phyloP scores from a whole-genome alignment of 495 filamentous ascomycete genomes.

The Tricharina praecox region DNA sequence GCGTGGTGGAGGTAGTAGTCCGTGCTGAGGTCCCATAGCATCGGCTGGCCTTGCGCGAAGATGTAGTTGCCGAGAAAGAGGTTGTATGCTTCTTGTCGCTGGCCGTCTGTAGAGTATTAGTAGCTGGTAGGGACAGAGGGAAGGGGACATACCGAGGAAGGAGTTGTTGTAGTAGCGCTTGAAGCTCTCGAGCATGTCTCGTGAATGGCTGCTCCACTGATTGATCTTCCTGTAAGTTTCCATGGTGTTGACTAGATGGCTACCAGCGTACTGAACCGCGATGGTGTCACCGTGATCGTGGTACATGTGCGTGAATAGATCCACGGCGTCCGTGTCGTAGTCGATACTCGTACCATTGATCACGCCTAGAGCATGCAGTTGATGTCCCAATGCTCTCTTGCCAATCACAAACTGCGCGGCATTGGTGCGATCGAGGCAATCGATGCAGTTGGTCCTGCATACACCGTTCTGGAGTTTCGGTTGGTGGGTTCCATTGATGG shows the following conservation, averaged over 20 bases:
- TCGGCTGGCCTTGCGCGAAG: slow-evolving; percentile 73
- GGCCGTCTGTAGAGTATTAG: slow-evolving; percentile 43
- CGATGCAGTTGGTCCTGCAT: slow-evolving; percentile 91
- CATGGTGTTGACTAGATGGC: slow-evolving; percentile 96
- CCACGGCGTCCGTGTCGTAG: slow-evolving; percentile 89
- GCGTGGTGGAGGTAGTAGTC: slow-evolving; percentile 95
- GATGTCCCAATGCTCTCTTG: slow-evolving; percentile 82
- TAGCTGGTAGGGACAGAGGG: not conserved
- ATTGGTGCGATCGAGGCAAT: slow-evolving; percentile 91
- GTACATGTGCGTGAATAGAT: slow-evolving; percentile 93
- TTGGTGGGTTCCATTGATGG: slow-evolving; percentile 28
- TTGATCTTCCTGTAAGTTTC: slow-evolving; percentile 97
- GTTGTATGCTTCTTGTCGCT: slow-evolving; percentile 95
- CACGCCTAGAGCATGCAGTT: slow-evolving; percentile 82
- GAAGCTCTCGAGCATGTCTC: slow-evolving; percentile 98
- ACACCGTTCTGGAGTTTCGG: slow-evolving; percentile 72
- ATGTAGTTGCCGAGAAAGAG: slow-evolving; percentile 95
- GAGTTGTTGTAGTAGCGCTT: slow-evolving; percentile 99
- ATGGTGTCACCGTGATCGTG: slow-evolving; percentile 96
- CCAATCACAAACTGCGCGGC: slow-evolving; percentile 96
- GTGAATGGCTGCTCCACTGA: slow-evolving; percentile 91
- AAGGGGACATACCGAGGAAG: slow-evolving; percentile 39
- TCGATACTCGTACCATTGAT: slow-evolving; percentile 62
- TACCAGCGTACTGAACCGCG: slow-evolving; percentile 92
- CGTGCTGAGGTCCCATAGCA: slow-evolving; percentile 91